Evolutionary conservation across 257 asterid genomes (phyloP).

Genomic region (Solanum clarkiae): DNA sequence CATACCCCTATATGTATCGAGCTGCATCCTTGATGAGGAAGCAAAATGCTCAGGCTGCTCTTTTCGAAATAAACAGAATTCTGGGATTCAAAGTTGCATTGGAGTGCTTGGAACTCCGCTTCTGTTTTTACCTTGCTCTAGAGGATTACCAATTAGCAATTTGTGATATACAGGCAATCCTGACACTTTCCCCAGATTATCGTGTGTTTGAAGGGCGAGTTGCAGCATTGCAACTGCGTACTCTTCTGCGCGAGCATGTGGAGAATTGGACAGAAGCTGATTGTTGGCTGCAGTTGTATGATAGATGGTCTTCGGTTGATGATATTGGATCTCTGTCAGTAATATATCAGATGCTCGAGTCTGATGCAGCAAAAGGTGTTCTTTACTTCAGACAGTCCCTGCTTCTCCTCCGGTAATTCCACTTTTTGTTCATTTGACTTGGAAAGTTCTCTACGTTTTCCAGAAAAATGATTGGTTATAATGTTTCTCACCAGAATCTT

Average conservation of each 20-base stretch:
- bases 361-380: conserved; percentile 88
- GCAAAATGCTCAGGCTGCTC: conserved; percentile 63
- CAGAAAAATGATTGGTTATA: neutral
- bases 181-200: conserved; percentile 70
- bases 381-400: conserved; percentile 88
- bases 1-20: conserved; percentile 93
- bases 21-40: conserved; percentile 92
- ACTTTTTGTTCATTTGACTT: neutral
- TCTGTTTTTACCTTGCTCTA: conserved; percentile 73
- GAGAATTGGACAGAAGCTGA: conserved; percentile 96
- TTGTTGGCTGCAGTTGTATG: conserved; percentile 94
- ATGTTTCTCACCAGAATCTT: neutral
- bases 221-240: conserved; percentile 70
- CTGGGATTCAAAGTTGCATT: conserved; percentile 89
- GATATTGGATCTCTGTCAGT: conserved; percentile 97
- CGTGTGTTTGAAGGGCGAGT: conserved; percentile 88
- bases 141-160: conserved; percentile 88
- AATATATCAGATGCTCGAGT: conserved; percentile 95
- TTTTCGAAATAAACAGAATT: conserved; percentile 71
- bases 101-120: conserved; percentile 92
- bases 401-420: conserved; percentile 75
- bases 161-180: conserved; percentile 88
- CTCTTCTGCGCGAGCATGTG: conserved; percentile 82
- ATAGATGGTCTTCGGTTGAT: conserved; percentile 91
- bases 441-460: neutral